phyloP scores from a whole-genome alignment of 2,329 filamentous ascomycete species.

The Arthrobotrys musiformis region DNA sequence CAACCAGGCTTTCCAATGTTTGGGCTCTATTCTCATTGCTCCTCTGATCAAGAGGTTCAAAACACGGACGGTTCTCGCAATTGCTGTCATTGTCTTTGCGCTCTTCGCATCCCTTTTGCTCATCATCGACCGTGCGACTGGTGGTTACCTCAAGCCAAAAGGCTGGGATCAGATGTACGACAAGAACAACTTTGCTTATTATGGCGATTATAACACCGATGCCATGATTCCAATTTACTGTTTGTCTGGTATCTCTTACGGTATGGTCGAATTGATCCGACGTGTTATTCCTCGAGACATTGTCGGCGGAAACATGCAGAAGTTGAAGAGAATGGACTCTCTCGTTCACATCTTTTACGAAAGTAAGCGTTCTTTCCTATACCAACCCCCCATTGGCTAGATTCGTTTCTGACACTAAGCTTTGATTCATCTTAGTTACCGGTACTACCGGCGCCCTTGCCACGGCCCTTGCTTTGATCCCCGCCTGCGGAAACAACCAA shows the following conservation, averaged over 20 bases:
- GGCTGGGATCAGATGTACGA: slow-evolving; percentile 59
- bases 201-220: slow-evolving; percentile 66
- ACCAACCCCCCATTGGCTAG: neutral
- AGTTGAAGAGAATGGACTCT: slow-evolving; percentile 66
- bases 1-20: slow-evolving; percentile 67
- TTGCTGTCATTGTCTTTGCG: slow-evolving; percentile 65
- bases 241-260: slow-evolving; percentile 63
- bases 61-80: slow-evolving; percentile 65
- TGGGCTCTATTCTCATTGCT: slow-evolving; percentile 67
- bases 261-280: slow-evolving; percentile 68
- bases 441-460: slow-evolving; percentile 66
- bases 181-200: slow-evolving; percentile 62
- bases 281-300: slow-evolving; percentile 68
- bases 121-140: slow-evolving; percentile 66
- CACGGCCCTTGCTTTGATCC: slow-evolving; percentile 67
- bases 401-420: slow-evolving; percentile 61
- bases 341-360: slow-evolving; percentile 60
- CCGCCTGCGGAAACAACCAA: slow-evolving; percentile 67
- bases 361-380: slow-evolving; percentile 9
- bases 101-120: slow-evolving; percentile 66
- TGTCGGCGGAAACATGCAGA: slow-evolving; percentile 67
- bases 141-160: slow-evolving; percentile 63
- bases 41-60: slow-evolving; percentile 66
- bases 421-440: slow-evolving; percentile 66
- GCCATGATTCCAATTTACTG: slow-evolving; percentile 67